These are phyloP conservation scores for Harrya chromipes DNA, from an alignment of 768 basidiomycete genomes.

Conservation along the genomic window DNA sequence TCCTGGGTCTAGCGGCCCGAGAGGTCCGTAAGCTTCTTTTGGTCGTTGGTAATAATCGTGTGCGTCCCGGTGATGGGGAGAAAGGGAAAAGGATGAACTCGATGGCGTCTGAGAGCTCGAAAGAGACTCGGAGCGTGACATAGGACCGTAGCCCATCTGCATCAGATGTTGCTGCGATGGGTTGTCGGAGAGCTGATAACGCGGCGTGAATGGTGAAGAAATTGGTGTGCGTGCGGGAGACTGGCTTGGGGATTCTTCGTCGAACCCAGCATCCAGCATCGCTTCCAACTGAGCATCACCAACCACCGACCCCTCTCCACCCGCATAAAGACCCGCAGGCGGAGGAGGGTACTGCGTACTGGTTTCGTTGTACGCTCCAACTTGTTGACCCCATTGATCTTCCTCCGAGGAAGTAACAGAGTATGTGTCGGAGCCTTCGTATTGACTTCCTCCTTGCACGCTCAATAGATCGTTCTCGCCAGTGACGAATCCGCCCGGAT, in stretches of 20 bases:
- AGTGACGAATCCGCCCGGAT: slow-evolving; percentile 63
- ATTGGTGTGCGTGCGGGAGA: slow-evolving; percentile 40
- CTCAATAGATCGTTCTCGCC: slow-evolving; percentile 63
- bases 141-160: slow-evolving; percentile 48
- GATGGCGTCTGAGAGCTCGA: slow-evolving; percentile 25
- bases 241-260: slow-evolving; percentile 51
- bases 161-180: slow-evolving; percentile 28
- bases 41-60: slow-evolving; percentile 38
- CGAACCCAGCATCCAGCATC: slow-evolving; percentile 90
- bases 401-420: slow-evolving; percentile 88
- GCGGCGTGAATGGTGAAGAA: slow-evolving; percentile 39
- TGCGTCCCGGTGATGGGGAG: slow-evolving; percentile 23
- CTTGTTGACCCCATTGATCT: slow-evolving; percentile 93
- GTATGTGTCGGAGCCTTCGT: slow-evolving; percentile 76
- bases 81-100: slow-evolving; percentile 32
- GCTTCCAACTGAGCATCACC: slow-evolving; percentile 81
- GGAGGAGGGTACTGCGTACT: slow-evolving; percentile 77
- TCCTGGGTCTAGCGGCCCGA: slow-evolving; percentile 61
- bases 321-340: slow-evolving; percentile 59
- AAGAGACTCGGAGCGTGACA: slow-evolving; percentile 47
- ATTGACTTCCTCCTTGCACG: slow-evolving; percentile 58
- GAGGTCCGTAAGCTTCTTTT: slow-evolving; percentile 43
- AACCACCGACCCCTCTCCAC: slow-evolving; percentile 39
- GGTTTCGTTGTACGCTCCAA: slow-evolving; percentile 93
- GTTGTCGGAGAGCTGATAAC: slow-evolving; percentile 67